These are phyloP conservation scores for Hippophae gyantsensis DNA, from an alignment of 306 rosid species.

Conservation along the genomic window DNA sequence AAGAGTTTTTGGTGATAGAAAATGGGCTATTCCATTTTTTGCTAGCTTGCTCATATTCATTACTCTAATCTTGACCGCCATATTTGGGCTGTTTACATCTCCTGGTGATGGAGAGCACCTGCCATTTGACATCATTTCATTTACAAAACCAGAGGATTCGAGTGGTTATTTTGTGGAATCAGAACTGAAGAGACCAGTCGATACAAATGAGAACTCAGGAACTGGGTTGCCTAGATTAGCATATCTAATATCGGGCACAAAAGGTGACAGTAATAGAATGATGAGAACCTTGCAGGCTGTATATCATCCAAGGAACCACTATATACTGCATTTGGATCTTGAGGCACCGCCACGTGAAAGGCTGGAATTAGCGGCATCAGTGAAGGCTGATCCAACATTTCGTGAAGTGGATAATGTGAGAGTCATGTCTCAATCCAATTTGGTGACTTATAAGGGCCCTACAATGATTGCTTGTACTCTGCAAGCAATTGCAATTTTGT, in stretches of 20 bases:
- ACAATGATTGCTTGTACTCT: conserved; percentile 97
- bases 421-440: conserved; percentile 68
- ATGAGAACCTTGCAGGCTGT: conserved; percentile 90
- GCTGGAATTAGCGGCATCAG: conserved; percentile 73
- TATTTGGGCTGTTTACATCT: conserved; percentile 43
- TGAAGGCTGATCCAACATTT: conserved; percentile 72
- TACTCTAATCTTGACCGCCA: conserved; percentile 52
- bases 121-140: conserved; percentile 45
- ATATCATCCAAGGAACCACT: conserved; percentile 88
- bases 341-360: conserved; percentile 98
- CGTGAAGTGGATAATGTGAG: conserved; percentile 81
- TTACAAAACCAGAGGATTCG: conserved; percentile 44
- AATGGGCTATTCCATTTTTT: conserved; percentile 77
- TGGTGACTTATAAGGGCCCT: conserved; percentile 97
- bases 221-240: conserved; percentile 67
- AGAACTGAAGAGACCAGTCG: conserved; percentile 39
- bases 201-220: conserved; percentile 17
- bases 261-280: conserved; percentile 92
- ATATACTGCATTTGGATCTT: conserved; percentile 85
- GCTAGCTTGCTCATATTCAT: conserved; percentile 64
- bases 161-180: conserved; percentile 62
- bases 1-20: conserved; percentile 72
- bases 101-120: conserved; percentile 44
- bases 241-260: conserved; percentile 90
- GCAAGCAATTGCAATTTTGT: conserved; percentile 82